A percentile compares a stretch with the other conserved stretches of the same genome.
phyloP scores from a whole-genome alignment of 176 grass and related monocot genomes.

The Puccinellia tenuiflora region DNA sequence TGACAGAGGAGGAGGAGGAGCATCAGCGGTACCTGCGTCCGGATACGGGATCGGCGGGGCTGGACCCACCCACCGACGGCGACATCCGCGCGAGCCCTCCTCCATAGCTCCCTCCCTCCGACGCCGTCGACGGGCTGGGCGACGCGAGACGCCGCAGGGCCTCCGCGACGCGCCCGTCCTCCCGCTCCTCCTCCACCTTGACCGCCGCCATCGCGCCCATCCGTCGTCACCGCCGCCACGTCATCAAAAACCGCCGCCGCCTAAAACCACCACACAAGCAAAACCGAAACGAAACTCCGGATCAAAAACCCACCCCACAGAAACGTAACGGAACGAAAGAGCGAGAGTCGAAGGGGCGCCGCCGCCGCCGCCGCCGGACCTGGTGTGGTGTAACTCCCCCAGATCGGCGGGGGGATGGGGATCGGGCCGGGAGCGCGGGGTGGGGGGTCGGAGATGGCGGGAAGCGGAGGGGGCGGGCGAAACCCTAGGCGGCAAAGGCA shows the following conservation, averaged over 20 bases:
- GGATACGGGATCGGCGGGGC: conserved; percentile 40
- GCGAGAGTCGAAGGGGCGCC: background rate
- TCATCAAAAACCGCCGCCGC: background rate
- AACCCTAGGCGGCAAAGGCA: conserved; percentile 62
- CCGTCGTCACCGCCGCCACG: conserved; percentile 22
- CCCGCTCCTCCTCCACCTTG: conserved; percentile 35
- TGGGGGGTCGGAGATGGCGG: background rate
- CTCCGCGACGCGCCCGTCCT: conserved; percentile 30
- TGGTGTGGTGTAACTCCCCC: background rate
- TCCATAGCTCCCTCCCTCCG: conserved; percentile 35
- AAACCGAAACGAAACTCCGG: background rate
- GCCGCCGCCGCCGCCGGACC: conserved; percentile 10
- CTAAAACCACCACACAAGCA: conserved; percentile 4
- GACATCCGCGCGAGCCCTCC: conserved; percentile 26
- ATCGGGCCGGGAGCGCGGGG: conserved; percentile 20
- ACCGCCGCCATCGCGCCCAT: conserved; percentile 44
- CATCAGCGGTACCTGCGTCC: conserved; percentile 37
- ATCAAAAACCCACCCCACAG: background rate
- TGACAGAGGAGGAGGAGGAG: conserved; percentile 1
- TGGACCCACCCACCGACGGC: conserved; percentile 22
- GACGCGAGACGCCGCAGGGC: conserved; percentile 29
- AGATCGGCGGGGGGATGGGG: conserved; percentile 33
- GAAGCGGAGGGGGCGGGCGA: background rate
- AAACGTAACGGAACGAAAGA: background rate
- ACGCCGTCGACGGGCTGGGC: conserved; percentile 32